These are phyloP conservation scores for Pyrus hybrid DNA, from an alignment of 331 rosid species.

Conservation along the genomic window DNA sequence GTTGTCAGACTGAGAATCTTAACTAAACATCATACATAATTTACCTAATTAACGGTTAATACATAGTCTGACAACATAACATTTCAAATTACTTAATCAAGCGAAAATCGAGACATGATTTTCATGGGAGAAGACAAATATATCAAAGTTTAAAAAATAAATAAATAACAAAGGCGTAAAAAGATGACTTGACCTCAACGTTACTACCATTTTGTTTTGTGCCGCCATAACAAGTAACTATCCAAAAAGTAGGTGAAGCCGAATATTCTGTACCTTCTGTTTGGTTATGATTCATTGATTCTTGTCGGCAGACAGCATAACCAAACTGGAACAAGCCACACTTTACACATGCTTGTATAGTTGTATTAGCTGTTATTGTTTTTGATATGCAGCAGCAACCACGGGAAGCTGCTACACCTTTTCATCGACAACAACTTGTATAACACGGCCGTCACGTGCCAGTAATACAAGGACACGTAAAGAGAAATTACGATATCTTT, in stretches of 20 bases:
- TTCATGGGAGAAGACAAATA: neutral
- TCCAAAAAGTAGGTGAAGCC: conserved; percentile 1
- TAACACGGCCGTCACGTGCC: rapidly evolving
- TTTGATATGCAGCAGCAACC: neutral
- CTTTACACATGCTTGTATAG: neutral
- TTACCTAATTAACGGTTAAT: neutral
- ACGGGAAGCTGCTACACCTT: neutral
- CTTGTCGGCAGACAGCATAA: neutral
- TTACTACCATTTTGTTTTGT: conserved; percentile 3
- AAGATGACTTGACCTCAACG: conserved; percentile 21
- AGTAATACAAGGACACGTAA: neutral
- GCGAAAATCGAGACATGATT: neutral
- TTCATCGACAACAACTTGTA: neutral
- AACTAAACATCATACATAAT: neutral
- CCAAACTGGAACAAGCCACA: neutral
- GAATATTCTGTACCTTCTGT: neutral
- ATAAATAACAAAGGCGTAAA: conserved; percentile 1
- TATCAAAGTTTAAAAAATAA: neutral
- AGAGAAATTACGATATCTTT: no score
- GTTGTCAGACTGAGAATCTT: neutral
- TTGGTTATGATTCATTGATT: neutral
- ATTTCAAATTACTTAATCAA: neutral
- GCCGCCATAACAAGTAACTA: neutral
- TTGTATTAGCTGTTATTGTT: neutral
- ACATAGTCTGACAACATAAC: neutral